Evolutionary conservation across 2,329 filamentous ascomycete genomes (phyloP).

Genomic region (Pseudophaeomoniella oleicola): DNA sequence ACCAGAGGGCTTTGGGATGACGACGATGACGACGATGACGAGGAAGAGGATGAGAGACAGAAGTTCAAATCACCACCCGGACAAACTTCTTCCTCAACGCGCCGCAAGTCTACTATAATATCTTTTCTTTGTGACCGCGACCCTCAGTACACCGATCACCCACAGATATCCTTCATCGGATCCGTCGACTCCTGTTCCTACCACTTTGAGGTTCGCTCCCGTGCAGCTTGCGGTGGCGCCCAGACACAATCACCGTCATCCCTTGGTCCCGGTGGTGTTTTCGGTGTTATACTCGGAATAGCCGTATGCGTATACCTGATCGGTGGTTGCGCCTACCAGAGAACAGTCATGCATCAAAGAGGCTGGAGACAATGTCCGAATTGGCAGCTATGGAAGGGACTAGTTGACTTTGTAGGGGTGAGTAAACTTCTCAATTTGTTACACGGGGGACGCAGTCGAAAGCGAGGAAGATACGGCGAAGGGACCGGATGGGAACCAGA

Average conservation of each 20-base stretch:
- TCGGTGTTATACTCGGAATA: constrained; percentile 68
- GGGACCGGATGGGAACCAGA: not conserved
- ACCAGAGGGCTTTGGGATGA: not conserved
- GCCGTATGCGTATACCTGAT: constrained; percentile 78
- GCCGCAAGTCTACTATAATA: constrained; percentile 70
- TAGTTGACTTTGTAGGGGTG: constrained; percentile 73
- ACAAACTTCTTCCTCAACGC: constrained; percentile 3
- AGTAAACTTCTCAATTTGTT: constrained; percentile 23
- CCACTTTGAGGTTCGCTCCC: constrained; percentile 83
- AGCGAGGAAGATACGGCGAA: constrained; percentile 1
- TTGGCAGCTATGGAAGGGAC: constrained; percentile 80
- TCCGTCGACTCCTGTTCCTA: constrained; percentile 87
- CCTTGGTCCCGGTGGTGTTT: constrained; percentile 60
- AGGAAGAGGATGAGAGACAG: constrained; percentile 20
- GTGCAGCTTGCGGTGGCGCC: constrained; percentile 66
- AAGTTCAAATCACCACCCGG: constrained; percentile 6
- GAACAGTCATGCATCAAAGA: constrained; percentile 82
- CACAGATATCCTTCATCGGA: constrained; percentile 62
- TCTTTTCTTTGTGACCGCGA: constrained; percentile 79
- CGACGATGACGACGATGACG: constrained; percentile 23
- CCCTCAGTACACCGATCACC: constrained; percentile 39
- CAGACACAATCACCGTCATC: constrained; percentile 30
- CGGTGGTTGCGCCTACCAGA: constrained; percentile 89
- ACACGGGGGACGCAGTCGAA: no score
- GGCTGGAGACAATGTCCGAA: constrained; percentile 95